Evolutionary conservation across 805 yeast species (phyloP).

Genomic region (Metschnikowia lachancei): DNA sequence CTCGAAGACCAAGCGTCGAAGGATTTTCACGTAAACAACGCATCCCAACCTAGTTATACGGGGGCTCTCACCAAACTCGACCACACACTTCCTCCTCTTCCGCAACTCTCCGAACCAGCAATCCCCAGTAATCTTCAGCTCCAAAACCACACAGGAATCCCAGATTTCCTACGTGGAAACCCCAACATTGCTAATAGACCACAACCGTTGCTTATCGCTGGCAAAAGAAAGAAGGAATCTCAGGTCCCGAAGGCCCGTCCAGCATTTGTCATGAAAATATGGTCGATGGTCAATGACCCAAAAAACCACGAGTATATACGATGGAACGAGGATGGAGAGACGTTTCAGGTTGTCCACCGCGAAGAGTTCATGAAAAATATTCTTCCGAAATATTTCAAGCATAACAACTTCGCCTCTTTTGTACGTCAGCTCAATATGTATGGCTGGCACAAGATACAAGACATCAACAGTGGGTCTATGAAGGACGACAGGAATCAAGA

Average conservation of each 20-base stretch:
- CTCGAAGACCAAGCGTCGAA: slow-evolving; percentile 1
- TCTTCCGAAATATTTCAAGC: slow-evolving; percentile 91
- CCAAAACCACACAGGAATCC: slow-evolving; percentile 10
- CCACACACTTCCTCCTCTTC: slow-evolving; percentile 18
- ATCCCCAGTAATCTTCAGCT: slow-evolving; percentile 11
- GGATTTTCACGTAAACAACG: slow-evolving; percentile 1
- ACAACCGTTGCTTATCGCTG: slow-evolving; percentile 10
- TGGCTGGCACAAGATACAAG: slow-evolving; percentile 99
- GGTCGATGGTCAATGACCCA: slow-evolving; percentile 93
- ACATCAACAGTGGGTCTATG: slow-evolving; percentile 72
- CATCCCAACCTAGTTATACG: slow-evolving; percentile 1
- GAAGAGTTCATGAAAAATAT: slow-evolving; percentile 81
- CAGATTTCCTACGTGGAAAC: slow-evolving; percentile 15
- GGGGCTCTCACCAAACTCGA: slow-evolving; percentile 16
- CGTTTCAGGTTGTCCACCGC: slow-evolving; percentile 80
- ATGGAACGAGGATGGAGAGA: slow-evolving; percentile 84
- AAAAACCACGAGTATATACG: slow-evolving; percentile 65
- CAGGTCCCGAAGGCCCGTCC: slow-evolving; percentile 61
- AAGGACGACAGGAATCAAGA: slow-evolving; percentile 50
- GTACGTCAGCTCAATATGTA: slow-evolving; percentile 97
- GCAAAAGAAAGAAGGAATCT: slow-evolving; percentile 32
- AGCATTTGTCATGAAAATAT: slow-evolving; percentile 87
- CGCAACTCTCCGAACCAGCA: slow-evolving; percentile 21
- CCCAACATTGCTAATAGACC: slow-evolving; percentile 10
- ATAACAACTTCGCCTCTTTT: slow-evolving; percentile 91